A percentile compares a stretch with the other conserved stretches of the same genome.
Evolutionary conservation across 2,329 filamentous ascomycete genomes (phyloP).

Genomic region (Monosporascus cannonballus): DNA sequence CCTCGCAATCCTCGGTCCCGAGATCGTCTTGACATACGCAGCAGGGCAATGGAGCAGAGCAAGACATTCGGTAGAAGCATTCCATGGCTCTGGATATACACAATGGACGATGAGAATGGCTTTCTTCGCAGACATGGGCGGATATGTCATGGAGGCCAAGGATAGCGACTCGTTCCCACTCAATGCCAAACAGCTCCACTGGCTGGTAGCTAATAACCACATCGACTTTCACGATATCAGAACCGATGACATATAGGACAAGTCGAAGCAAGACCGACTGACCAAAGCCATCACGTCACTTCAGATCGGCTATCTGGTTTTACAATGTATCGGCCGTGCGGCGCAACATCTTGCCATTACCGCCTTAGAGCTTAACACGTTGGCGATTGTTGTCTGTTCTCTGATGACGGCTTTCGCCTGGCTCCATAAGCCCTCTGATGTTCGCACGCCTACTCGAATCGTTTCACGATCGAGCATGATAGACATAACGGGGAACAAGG

Average conservation of each 20-base stretch:
- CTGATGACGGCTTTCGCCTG: conserved; percentile 4
- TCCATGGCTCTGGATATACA: not conserved
- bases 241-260: conserved; percentile 4
- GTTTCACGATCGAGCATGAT: not conserved
- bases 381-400: conserved; percentile 2
- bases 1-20: conserved; percentile 3
- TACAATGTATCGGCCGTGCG: conserved; percentile 2
- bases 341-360: conserved; percentile 3
- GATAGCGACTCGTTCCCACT: conserved; percentile 2
- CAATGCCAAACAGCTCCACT: conserved; percentile 4
- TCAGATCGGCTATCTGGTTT: conserved; percentile 4
- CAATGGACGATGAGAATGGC: conserved; percentile 5
- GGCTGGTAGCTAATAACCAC: conserved; percentile 1
- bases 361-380: conserved; percentile 4
- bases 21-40: conserved; percentile 4
- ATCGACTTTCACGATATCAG: conserved; percentile 4
- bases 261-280: conserved; percentile 3
- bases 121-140: conserved; percentile 8
- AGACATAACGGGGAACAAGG: not conserved
- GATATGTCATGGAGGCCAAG: conserved; percentile 1
- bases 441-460: conserved; percentile 1
- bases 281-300: conserved; percentile 3
- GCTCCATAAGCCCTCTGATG: conserved; percentile 7
- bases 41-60: conserved; percentile 4
- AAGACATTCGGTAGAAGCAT: conserved; percentile 3